A percentile compares a stretch with the other conserved stretches of the same genome.
phyloP scores from a whole-genome alignment of 768 basidiomycete genomes.

The Lactarius tabidus region DNA sequence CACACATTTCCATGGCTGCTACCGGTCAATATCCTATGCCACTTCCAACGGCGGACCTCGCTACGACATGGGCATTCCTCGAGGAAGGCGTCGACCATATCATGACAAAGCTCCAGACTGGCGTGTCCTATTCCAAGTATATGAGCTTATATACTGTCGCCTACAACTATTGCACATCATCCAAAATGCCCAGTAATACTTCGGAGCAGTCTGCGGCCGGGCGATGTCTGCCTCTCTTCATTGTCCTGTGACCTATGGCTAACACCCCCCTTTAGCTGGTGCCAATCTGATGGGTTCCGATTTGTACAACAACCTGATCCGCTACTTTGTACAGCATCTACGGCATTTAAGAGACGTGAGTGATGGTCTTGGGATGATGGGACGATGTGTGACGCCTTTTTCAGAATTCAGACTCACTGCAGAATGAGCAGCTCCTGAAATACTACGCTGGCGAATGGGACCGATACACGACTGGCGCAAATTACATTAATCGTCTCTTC shows the following conservation, averaged over 20 bases:
- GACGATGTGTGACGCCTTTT: conserved; percentile 5
- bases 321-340: conserved; percentile 85
- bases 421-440: conserved; percentile 82
- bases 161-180: conserved; percentile 97
- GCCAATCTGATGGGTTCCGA: conserved; percentile 97
- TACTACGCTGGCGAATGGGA: conserved; percentile 96
- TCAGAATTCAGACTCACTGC: conserved; percentile 73
- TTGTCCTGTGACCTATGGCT: not conserved
- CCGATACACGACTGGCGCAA: conserved; percentile 93
- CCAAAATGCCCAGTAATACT: conserved; percentile 59
- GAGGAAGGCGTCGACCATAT: conserved; percentile 89
- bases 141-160: conserved; percentile 88
- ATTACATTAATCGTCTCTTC: conserved; percentile 96
- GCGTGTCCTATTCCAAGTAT: conserved; percentile 86
- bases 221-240: conserved; percentile 50
- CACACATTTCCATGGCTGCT: conserved; percentile 13
- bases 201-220: conserved; percentile 37
- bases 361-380: conserved; percentile 31
- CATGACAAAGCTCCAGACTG: conserved; percentile 86
- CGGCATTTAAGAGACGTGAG: conserved; percentile 58
- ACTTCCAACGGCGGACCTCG: conserved; percentile 60
- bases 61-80: conserved; percentile 84
- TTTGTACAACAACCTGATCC: conserved; percentile 91
- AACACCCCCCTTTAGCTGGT: conserved; percentile 50
- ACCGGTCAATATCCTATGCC: conserved; percentile 45